Base-by-base conservation (phyloP, 805 yeast genomes). In the Lachancea lanzarotensis region DNA sequence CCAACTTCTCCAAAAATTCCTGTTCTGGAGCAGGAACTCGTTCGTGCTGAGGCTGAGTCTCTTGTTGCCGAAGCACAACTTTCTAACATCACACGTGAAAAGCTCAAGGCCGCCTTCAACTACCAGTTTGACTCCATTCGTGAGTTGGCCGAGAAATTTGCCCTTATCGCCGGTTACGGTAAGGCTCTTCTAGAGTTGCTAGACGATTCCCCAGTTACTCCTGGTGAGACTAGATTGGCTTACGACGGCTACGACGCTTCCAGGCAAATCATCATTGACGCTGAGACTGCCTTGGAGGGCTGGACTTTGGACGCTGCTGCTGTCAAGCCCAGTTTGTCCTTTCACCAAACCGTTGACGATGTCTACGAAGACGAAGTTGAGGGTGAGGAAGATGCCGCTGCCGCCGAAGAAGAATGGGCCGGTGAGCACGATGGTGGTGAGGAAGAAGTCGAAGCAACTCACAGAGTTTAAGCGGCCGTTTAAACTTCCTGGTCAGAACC, bases 11-110 rank as follows among this genome's bases (percentile, higher is more conserved):
- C 96, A 68, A 91, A 91, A 77, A 85, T 91, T 55, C 82, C 86
- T 54, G 91, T 90, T 45, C 80, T 91, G 68, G 98, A 91, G 77
- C 98, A 93, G 75, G 98, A 93, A 73, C 79, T 93, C 67, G 98
- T 93, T 56, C 83, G 98, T 72, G 97, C 98, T 42, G 98, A 91
- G 76, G 98, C 98, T 55, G 98, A 93, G 74, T 88, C 96, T 42
- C 81, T 91, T 59, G 98, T 91, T 60, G 98, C 98, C 49, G 98
- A 91, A 76, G 98, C 98, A 48, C 98, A 91, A 76, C 81, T 91
- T 66, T 87, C 96, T 52, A 91, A 91, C 75, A 91, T 93, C 71
- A 91, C 98, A 60, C 86, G 98, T 72, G 97, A 90, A 74, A 90
- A 90, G 76, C 77, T 91, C 67, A 93, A 93, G 83, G 93, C 96